A percentile compares a stretch with the other conserved stretches of the same genome.
Conservation (phyloP, 129 eudicot genomes). For the Centaurea solstitialis region DNA sequence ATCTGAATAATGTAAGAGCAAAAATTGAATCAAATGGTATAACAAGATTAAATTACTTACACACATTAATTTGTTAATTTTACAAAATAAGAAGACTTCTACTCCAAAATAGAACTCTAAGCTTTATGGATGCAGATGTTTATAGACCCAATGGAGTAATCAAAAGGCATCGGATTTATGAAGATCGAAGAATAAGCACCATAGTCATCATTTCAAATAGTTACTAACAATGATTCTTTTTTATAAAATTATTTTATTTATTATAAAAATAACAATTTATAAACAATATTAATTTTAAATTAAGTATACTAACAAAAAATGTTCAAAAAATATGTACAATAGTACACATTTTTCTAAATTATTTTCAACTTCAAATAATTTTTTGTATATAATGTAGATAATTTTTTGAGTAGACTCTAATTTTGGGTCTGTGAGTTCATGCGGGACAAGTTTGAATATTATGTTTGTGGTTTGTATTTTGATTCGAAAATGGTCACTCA, state of each 20-base stretch:
- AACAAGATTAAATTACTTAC: not conserved
- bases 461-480: no score
- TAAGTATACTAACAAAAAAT: not conserved
- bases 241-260: not conserved
- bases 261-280: not conserved
- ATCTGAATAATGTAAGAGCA: conserved; percentile 19
- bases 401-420: no score
- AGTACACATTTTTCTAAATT: not conserved
- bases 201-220: not conserved
- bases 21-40: not conserved
- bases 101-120: not conserved
- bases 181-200: not conserved
- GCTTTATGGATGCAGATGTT: not conserved
- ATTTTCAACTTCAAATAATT: not conserved
- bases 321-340: not conserved
- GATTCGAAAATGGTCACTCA: no score
- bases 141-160: not conserved
- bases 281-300: not conserved
- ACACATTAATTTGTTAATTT: not conserved
- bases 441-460: no score
- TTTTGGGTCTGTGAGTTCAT: no score
- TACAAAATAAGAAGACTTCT: not conserved
- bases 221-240: not conserved
- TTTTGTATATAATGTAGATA: no score
- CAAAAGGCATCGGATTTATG: not conserved